Base-by-base conservation (phyloP, 306 rosid genomes). In the Pterocarpus macrocarpus region DNA sequence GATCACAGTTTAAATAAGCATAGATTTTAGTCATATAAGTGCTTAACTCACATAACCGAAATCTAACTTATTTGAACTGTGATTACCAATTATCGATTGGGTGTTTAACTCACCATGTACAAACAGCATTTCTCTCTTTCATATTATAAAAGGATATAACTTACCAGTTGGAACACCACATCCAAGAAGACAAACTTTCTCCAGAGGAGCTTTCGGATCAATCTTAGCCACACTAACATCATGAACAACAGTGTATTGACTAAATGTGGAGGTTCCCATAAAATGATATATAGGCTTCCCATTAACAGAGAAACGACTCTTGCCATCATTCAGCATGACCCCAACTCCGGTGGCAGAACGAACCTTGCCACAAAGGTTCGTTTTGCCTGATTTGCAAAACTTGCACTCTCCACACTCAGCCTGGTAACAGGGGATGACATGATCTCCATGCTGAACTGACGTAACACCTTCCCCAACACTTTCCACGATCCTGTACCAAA, bases 261-360 rank as follows among this genome's bases (percentile, higher is more conserved):
- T 95, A 84, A 95, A 95, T 2, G 97, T 93, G 47, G 95, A 95
- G 69, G 97, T 95, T 71, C 99, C 99, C 99, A 95, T 95, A 77
- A 95, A 95, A 81, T 95, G 99, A 82, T 91, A 93, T 67, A 95
- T 89, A 36, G 91, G 83, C 69, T 95, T 95, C 33, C 99, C 97
- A 56, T 95, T 91, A 16, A 93, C 0, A 30, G 97, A 95, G 89
- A 95, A 95, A 63, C 97, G 97, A 78, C 97, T 90, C 89, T 88
- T 76, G 69, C 92, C 89, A 77, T 95, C 99, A 22, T 81, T 90
- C 92, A 92, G 57, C 99, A 95, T 95, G 67, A 95, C 91, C 35
- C 99, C 97, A 30, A 80, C 95, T 72, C 99, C 99, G 38, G 97
- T 95, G 17, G 99, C 99, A 49, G 81, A 34, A 75, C 99, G 95